phyloP scores from a whole-genome alignment of 2,329 filamentous ascomycete genomes.

The Scytalidium sp. region DNA sequence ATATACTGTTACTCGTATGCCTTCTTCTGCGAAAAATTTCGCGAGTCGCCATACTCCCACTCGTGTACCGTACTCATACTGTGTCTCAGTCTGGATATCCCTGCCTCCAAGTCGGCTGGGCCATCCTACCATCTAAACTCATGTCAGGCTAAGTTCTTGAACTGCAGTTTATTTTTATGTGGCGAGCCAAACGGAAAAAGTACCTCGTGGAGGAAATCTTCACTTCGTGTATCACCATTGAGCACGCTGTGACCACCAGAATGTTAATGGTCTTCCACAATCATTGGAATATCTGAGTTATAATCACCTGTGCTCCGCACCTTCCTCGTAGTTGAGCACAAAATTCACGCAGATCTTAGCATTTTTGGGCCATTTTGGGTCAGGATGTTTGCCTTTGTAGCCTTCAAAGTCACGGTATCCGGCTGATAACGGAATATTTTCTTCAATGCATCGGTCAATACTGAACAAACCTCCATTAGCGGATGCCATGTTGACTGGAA shows the following conservation, averaged over 20 bases:
- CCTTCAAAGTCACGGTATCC: background rate
- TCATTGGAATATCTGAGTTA: background rate
- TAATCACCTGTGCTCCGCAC: background rate
- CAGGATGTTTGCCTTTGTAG: background rate
- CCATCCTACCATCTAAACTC: background rate
- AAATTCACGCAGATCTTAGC: background rate
- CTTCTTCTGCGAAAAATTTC: slow-evolving; percentile 37
- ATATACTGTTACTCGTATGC: slow-evolving; percentile 40
- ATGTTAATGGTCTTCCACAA: background rate
- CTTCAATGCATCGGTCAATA: background rate
- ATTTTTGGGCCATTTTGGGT: background rate
- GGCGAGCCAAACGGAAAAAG: background rate
- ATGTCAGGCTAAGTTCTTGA: background rate
- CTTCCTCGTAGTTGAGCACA: background rate
- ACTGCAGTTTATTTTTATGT: background rate
- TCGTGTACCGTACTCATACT: slow-evolving; percentile 33
- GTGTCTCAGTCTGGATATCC: background rate
- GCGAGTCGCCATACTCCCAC: slow-evolving; percentile 36
- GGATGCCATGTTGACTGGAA: background rate
- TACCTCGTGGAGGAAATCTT: background rate
- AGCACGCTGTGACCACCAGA: background rate
- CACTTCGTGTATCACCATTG: background rate
- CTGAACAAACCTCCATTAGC: background rate
- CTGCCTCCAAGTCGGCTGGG: background rate
- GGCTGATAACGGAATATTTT: background rate